phyloP scores from a whole-genome alignment of 495 filamentous ascomycete species.

The Opeltia flavorubescens region DNA sequence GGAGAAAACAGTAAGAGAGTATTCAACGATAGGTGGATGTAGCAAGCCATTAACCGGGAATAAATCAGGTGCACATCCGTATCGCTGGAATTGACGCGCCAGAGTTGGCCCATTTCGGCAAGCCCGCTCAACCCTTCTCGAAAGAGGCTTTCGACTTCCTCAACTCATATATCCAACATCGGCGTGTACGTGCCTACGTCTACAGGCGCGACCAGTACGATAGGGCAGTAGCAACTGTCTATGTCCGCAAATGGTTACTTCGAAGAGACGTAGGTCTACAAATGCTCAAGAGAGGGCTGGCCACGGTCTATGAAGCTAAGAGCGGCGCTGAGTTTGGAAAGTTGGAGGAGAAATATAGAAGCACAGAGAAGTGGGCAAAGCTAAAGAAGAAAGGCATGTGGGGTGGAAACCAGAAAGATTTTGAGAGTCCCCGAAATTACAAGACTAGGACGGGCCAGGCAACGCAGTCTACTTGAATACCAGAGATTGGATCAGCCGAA shows the following conservation, averaged over 20 bases:
- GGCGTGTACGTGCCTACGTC: slow-evolving; percentile 65
- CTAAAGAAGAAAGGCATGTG: slow-evolving; percentile 62
- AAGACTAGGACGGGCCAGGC: slow-evolving; percentile 49
- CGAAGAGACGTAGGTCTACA: slow-evolving; percentile 74
- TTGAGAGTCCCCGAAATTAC: slow-evolving; percentile 75
- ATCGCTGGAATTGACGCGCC: slow-evolving; percentile 89
- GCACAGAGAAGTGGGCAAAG: slow-evolving; percentile 60
- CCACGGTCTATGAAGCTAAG: slow-evolving; percentile 87
- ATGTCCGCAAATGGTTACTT: slow-evolving; percentile 45
- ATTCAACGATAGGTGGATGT: too few species aligned
- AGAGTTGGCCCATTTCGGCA: slow-evolving; percentile 82
- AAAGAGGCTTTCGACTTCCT: slow-evolving; percentile 72
- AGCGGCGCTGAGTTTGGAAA: slow-evolving; percentile 72
- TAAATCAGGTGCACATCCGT: slow-evolving; percentile 57
- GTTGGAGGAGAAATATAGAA: slow-evolving; percentile 48
- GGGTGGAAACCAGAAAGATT: slow-evolving; percentile 37
- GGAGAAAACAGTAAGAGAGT: slow-evolving; percentile 54
- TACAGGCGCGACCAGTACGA: slow-evolving; percentile 84
- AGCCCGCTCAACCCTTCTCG: slow-evolving; percentile 69
- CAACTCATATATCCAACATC: slow-evolving; percentile 50
- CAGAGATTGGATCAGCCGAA: too few species aligned
- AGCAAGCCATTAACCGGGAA: slow-evolving; percentile 1
- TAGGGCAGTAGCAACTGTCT: slow-evolving; percentile 75
- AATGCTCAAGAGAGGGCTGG: slow-evolving; percentile 72
- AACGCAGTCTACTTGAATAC: not conserved